Evolutionary conservation across 768 basidiomycete genomes (phyloP).

Genomic region (Pleurotus cornucopiae): DNA sequence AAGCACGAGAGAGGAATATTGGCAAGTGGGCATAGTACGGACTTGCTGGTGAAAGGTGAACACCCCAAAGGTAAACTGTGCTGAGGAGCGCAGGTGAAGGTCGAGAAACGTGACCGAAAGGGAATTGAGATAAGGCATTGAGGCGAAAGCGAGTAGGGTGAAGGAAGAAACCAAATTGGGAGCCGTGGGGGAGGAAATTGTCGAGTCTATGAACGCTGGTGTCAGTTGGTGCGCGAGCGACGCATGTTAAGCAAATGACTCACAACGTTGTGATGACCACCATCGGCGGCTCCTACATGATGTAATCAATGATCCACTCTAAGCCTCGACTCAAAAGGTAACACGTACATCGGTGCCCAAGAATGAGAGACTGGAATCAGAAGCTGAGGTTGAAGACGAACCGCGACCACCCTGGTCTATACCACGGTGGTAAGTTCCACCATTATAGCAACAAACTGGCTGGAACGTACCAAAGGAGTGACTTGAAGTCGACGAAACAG

Average conservation of each 20-base stretch:
- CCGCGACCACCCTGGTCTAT: constrained; percentile 8
- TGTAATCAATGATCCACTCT: constrained; percentile 1
- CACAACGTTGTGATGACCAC: constrained; percentile 34
- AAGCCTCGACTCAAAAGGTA: not conserved
- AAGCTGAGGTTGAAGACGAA: constrained; percentile 29
- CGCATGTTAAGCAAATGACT: constrained; percentile 12
- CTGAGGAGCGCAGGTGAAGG: constrained; percentile 47
- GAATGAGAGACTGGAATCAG: constrained; percentile 20
- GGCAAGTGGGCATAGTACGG: constrained; percentile 35
- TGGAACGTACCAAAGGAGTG: not conserved
- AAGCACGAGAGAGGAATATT: constrained; percentile 44
- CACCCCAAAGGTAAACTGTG: constrained; percentile 49
- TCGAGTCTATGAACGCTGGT: constrained; percentile 39
- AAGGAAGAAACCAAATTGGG: constrained; percentile 68
- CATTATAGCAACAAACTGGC: constrained; percentile 22
- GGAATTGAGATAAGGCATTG: constrained; percentile 41
- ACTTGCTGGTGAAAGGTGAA: constrained; percentile 41
- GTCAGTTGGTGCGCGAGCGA: not conserved
- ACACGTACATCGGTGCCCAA: constrained; percentile 7
- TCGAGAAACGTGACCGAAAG: constrained; percentile 42
- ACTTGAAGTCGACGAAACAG: constrained; percentile 22
- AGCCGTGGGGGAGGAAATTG: constrained; percentile 52
- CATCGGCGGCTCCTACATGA: constrained; percentile 33
- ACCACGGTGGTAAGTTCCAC: constrained; percentile 22
- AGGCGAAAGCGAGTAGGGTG: constrained; percentile 42